Percentiles rank a stretch among this genome's conserved stretches.
phyloP scores from a whole-genome alignment of 83 land plant species.

The Isoetes engelmannii region DNA sequence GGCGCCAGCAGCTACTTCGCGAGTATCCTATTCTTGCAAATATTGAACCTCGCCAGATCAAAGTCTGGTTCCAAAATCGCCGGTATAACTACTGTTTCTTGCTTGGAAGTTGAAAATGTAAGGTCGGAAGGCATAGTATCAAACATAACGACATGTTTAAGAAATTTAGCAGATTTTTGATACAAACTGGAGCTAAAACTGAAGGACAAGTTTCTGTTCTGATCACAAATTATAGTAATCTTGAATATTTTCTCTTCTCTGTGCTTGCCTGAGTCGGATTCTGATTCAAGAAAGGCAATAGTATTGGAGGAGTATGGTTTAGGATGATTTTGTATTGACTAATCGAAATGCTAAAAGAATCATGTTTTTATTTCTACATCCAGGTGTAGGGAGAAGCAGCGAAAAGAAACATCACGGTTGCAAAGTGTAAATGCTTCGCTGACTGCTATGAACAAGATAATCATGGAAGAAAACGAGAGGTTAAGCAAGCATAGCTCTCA shows the following conservation, averaged over 20 bases:
- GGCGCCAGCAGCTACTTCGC: slow-evolving; percentile 74
- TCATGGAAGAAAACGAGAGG: slow-evolving; percentile 85
- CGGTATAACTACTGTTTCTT: slow-evolving; percentile 37
- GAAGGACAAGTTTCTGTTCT: too few species aligned
- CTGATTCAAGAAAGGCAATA: too few species aligned
- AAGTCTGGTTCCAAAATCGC: slow-evolving; percentile 98
- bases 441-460: slow-evolving; percentile 70
- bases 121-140: neutral
- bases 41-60: slow-evolving; percentile 96
- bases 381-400: slow-evolving; percentile 79
- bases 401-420: slow-evolving; percentile 68
- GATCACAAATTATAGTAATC: too few species aligned
- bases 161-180: too few species aligned
- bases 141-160: too few species aligned
- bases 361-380: neutral
- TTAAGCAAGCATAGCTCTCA: slow-evolving; percentile 70
- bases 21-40: slow-evolving; percentile 84
- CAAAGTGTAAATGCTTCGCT: slow-evolving; percentile 70
- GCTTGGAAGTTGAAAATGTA: neutral
- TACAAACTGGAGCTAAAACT: too few species aligned
- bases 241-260: too few species aligned
- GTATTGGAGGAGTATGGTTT: too few species aligned
- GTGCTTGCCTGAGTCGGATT: too few species aligned
- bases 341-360: too few species aligned
- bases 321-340: too few species aligned